Evolutionary conservation across 2,329 filamentous ascomycete genomes (phyloP).

Genomic region (Macrophomina pseudophaseolina): DNA sequence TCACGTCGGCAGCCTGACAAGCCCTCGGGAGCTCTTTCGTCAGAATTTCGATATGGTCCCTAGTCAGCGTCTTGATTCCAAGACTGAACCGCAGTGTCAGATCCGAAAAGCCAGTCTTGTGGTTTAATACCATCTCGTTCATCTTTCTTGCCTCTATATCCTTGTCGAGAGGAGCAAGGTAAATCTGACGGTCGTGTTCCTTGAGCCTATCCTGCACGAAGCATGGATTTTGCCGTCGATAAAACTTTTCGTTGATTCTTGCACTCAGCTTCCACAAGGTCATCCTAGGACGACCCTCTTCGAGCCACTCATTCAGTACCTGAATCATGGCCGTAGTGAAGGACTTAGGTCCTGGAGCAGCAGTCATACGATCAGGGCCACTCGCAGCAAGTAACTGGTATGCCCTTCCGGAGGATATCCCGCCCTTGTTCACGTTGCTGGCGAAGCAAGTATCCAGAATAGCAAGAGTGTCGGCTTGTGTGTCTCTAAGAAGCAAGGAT

Average conservation of each 20-base stretch:
- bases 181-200: slow-evolving; percentile 38
- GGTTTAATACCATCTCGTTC: slow-evolving; percentile 26
- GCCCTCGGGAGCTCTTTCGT: slow-evolving; percentile 36
- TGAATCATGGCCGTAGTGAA: slow-evolving; percentile 45
- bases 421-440: slow-evolving; percentile 41
- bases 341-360: slow-evolving; percentile 37
- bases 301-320: slow-evolving; percentile 33
- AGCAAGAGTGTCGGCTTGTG: slow-evolving; percentile 42
- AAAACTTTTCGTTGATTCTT: slow-evolving; percentile 35
- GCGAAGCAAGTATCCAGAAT: slow-evolving; percentile 48
- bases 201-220: slow-evolving; percentile 35
- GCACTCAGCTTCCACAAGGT: slow-evolving; percentile 39
- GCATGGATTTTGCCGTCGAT: slow-evolving; percentile 37
- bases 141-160: slow-evolving; percentile 27
- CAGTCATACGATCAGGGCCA: slow-evolving; percentile 35
- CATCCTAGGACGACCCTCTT: slow-evolving; percentile 33
- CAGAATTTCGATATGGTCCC: slow-evolving; percentile 39
- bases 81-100: slow-evolving; percentile 42
- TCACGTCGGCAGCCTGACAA: slow-evolving; percentile 36
- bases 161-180: slow-evolving; percentile 36
- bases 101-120: slow-evolving; percentile 33
- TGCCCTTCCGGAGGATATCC: slow-evolving; percentile 33
- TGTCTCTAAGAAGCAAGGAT: slow-evolving; percentile 35
- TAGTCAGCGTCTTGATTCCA: slow-evolving; percentile 34
- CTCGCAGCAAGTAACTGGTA: slow-evolving; percentile 43